Base-by-base conservation (phyloP, 371 early-diverging fungal genomes). In the Phascolomyces articulosus region DNA sequence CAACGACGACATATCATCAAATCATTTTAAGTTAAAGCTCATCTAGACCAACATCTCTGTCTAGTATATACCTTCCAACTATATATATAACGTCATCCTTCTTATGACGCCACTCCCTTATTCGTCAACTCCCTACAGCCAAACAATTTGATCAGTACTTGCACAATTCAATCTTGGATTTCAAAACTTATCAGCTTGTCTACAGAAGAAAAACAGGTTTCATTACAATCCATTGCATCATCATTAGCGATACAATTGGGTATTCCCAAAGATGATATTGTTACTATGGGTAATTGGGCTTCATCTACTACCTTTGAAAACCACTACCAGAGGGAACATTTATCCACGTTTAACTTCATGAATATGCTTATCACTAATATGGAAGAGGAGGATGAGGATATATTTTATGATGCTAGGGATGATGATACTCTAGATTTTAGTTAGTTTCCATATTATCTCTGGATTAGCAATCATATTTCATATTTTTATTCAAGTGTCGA, bases 271-370 rank as follows among this genome's bases (percentile, higher is more conserved):
- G 63, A 63, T 1, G 44, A 63, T 28, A 55, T 63, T 16, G 56
- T 62, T 6, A 41, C 41, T 6, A 20, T 62, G n/a, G 62, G 62
- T 8, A 62, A 55, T 41, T 62, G 62, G 62, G 49, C 62, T 11
- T 62, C 55, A 2, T 16, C 20, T 27, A 18, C 27, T 0, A 53
- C 27, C 18, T 62, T 62, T 53, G 55, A 54, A 7, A 1, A 38
- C 28, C 55, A 62, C 24, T 49, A 49, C 24, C 49, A 38, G 13
- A 6, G 38, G 38, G 13, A 38, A 9, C 38, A 38, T n/a, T n/a
- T n/a, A n/a, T n/a, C n/a, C n/a, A n/a, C n/a, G n/a, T n/a, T n/a
- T n/a, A n/a, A n/a, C n/a, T n/a, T n/a, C n/a, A n/a, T n/a, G n/a
- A n/a, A n/a, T n/a, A n/a, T n/a, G n/a, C n/a, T n/a, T n/a, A n/a